Evolutionary conservation across 139 green algal genomes (phyloP).

Genomic region (Deuterostichococcus epilithicus): DNA sequence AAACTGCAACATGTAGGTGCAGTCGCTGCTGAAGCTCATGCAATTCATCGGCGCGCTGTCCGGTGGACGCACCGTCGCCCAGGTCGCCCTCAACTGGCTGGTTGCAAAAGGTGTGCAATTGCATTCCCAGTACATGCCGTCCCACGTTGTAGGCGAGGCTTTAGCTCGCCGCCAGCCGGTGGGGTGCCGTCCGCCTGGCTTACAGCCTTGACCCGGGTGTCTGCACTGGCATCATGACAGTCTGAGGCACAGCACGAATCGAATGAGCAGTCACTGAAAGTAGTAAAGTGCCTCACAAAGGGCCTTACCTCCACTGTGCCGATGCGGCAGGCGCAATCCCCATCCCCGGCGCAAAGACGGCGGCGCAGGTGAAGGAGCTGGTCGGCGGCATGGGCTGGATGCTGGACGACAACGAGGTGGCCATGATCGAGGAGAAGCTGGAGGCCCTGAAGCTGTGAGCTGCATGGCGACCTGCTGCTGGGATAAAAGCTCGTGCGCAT

Average conservation of each 20-base stretch:
- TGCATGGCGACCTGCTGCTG: no score
- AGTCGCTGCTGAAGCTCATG: constrained; percentile 39
- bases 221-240: no score
- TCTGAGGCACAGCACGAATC: no score
- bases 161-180: no score
- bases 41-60: constrained; percentile 40
- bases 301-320: no score
- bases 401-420: constrained; percentile 41
- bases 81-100: constrained; percentile 45
- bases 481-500: no score
- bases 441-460: not conserved
- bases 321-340: constrained; percentile 33
- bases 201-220: no score
- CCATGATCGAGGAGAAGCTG: constrained; percentile 37
- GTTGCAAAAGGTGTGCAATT: constrained; percentile 27
- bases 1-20: not conserved
- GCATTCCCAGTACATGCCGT: not conserved
- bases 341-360: constrained; percentile 32
- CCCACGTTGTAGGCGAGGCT: no score
- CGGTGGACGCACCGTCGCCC: constrained; percentile 26
- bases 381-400: constrained; percentile 22
- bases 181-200: no score
- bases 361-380: constrained; percentile 22
- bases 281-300: no score
- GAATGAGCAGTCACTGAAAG: no score